Base-by-base conservation (phyloP, 2,329 filamentous ascomycete species). In the Laburnicola sp. region DNA sequence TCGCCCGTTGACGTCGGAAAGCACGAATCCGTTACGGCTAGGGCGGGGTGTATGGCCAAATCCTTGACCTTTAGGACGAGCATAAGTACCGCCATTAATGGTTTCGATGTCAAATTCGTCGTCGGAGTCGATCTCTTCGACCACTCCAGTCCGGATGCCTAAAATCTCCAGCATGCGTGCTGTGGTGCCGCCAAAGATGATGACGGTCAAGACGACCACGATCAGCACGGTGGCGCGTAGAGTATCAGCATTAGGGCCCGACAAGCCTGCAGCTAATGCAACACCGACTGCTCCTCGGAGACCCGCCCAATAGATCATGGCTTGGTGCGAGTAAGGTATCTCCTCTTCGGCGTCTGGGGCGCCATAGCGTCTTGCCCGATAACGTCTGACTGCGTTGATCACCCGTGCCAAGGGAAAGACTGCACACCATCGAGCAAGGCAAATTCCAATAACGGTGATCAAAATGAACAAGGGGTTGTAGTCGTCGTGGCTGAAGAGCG, bases 301-400 rank as follows among this genome's bases (percentile, higher is more conserved):
- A 25, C 94, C 94, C 11, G 94, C 94, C 94, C 94, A 99, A 76
- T 96, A 99, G n/a, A 99, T 84, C 94, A 99, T 97, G n/a, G 89
- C 91, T 74, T 97, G 94, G 74, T 97, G 96, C 62, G 90, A 91
- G 69, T 91, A 95, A 0, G 94, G 94, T 31, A 99, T 78, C 72
- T 97, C 94, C 59, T 97, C 93, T 11, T 85, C 84, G 4, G 87
- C 84, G 50, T 96, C 88, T 50, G 80, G 81, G 3, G 58, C 53
- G 23, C 91, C 91, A 47, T 86, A 83, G 42, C 89, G 85, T 43
- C 84, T 82, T 11, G 92, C 90, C 40, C 91, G 85, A 70, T 96
- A 96, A 51, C 89, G 85, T 61, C 95, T 91, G 66, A 97, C 88
- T 82, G 88, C 92, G 73, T 99, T 99, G 73, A 99, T 96, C 11